Base-by-base conservation (phyloP, 176 grass and related monocot species). In the sorghum (Sorghum bicolor) region DNA sequence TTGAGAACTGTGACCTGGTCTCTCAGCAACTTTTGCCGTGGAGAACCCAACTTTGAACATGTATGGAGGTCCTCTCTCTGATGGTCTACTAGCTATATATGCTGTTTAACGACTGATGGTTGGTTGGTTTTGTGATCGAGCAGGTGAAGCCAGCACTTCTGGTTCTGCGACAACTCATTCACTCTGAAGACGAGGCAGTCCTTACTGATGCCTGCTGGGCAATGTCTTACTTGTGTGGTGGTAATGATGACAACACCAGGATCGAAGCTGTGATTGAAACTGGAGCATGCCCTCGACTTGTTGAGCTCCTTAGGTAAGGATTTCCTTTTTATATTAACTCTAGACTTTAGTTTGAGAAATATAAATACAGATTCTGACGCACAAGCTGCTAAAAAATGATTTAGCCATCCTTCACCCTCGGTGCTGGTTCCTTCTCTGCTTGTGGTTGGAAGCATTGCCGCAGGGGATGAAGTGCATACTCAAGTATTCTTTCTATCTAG, bases 401-500 rank as follows among this genome's bases (percentile, higher is more conserved):
- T 50, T 71, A 95, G 93, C 12, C 85, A 95, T 85, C 79, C 75
- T 55, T 95, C 93, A 48, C 64, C 85, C 69, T 77, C 45, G 3
- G 87, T 94, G 39, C 31, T 90, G 20, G 77, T 85, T 70, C 85
- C 92, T 80, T 68, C 89, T 73, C 69, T 94, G 20, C 84, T 82
- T 5, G 85, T 69, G 62, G 37, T 92, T 83, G 87, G 89, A 39
- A 92, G 80, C 52, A 90, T 94, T 73, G 89, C 83, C 34, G 77
- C 82, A 37, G 92, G 93, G 25, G 72, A 92, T 86, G 90, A 95
- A 78, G 9, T 70, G 0, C 90, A 95, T 67, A 95, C 90, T 82
- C 93, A 95, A 87, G 90, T 94, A 73, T 72, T 37, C 31, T 75
- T 52, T 55, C 62, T 71, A 58, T 74, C 43, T 50, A 31, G 20